Evolutionary conservation across 352 stramenopile genomes (phyloP).

Genomic region (Phytophthora pluvialis): DNA sequence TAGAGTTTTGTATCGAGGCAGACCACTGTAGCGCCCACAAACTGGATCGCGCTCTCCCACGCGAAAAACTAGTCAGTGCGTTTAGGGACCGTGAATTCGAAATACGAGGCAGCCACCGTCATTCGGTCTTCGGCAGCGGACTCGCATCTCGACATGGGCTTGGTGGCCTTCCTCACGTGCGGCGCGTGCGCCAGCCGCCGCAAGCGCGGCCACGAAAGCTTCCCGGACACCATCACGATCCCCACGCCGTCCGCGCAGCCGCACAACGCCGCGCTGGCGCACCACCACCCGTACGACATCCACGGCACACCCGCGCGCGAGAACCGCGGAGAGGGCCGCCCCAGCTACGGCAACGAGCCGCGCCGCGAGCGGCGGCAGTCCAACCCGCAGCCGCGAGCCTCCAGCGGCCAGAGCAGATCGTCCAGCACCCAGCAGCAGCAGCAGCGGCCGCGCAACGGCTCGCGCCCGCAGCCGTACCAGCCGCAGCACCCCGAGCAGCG

Average conservation of each 20-base stretch:
- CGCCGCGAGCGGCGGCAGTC: constrained; percentile 21
- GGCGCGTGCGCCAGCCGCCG: constrained; percentile 36
- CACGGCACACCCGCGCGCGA: constrained; percentile 21
- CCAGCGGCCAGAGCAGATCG: constrained; percentile 5
- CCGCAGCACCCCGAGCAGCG: constrained; percentile 29
- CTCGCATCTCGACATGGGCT: constrained; percentile 20
- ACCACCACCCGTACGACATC: constrained; percentile 41
- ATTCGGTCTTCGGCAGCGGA: constrained; percentile 21
- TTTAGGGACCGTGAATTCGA: constrained; percentile 21
- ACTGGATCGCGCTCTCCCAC: constrained; percentile 7
- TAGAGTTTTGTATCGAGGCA: too few species aligned
- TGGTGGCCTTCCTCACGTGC: constrained; percentile 45
- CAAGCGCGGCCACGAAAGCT: constrained; percentile 38
- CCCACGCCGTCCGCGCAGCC: constrained; percentile 31
- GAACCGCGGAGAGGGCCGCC: constrained; percentile 4
- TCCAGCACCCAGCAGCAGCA: constrained; percentile 26
- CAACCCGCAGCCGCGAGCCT: constrained; percentile 18
- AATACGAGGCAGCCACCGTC: constrained; percentile 16
- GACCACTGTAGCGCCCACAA: too few species aligned
- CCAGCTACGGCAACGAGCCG: constrained; percentile 14
- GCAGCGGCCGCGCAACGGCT: constrained; percentile 24
- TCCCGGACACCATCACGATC: constrained; percentile 48
- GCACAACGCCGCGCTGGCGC: constrained; percentile 29
- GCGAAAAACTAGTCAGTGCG: constrained; percentile 40
- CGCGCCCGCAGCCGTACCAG: constrained; percentile 27